Evolutionary conservation across 2,329 filamentous ascomycete species (phyloP), one percentile per base, ranked within the genome.

Genomic region (Hypoxylon sp.): DNA sequence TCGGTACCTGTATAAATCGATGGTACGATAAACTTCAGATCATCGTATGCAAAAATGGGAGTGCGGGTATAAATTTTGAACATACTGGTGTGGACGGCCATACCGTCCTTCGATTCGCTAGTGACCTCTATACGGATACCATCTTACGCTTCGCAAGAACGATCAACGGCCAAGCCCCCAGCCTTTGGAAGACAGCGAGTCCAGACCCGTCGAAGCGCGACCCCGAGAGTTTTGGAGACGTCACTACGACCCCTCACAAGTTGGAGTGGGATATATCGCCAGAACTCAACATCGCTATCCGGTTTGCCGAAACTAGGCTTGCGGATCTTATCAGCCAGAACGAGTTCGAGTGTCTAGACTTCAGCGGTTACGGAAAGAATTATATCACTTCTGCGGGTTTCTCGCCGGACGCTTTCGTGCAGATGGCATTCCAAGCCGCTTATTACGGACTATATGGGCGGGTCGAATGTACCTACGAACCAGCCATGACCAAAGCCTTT

Each of bases 11-110:
- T 80, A 97, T 95, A 12, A 99, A 99, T 79, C 86, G 96, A 66
- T 99, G 96, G 96, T 99, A 99, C 75, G 96, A 99, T 81, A 99
- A 99, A 82, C 84, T 99, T 49, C 96, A 99, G 77, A 97, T 99
- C 67, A 98, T 99, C 57, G 96, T 99, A 52, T 98, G 96, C 84
- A 97, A 97, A 81, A 99, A 98, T 79, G 96, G 96, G 61, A 97
- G 93, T 75, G 96, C 96, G 0, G 96, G 96, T 4, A 98, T 99
- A 87, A 99, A 99, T 80, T 98, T 99, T 74, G 96, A 99, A 78
- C 96, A 99, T 75, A 99, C 96, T 0, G 96, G 96, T 70, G 95
- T 99, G 4, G 96, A 99, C 74, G 96, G 96, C 0, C 96, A 99
- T 77, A 99, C 96, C 0, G 96, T 99, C 20, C 86, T 99, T 55